phyloP scores from a whole-genome alignment of 2,329 filamentous ascomycete species.

The Aureobasidium sp. region DNA sequence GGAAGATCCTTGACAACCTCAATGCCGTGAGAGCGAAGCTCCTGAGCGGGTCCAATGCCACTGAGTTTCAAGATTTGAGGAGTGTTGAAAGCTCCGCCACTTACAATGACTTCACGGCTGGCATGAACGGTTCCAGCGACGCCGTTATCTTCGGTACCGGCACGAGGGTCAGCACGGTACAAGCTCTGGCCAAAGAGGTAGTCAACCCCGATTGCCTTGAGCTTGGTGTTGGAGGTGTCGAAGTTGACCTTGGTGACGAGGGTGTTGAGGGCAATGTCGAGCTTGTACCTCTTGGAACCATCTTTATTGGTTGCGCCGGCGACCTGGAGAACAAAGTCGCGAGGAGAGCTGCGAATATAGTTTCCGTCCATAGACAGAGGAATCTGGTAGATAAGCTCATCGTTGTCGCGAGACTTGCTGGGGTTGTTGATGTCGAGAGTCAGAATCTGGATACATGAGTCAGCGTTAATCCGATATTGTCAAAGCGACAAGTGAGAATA shows the following conservation, averaged over 20 bases:
- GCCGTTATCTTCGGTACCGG: conserved; percentile 23
- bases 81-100: conserved; percentile 51
- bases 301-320: conserved; percentile 41
- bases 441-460: conserved; percentile 25
- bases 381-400: conserved; percentile 47
- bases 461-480: background rate
- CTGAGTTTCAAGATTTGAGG: conserved; percentile 57
- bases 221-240: conserved; percentile 50
- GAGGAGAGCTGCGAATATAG: conserved; percentile 43
- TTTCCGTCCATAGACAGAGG: conserved; percentile 42
- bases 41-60: conserved; percentile 49
- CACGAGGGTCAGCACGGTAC: conserved; percentile 32
- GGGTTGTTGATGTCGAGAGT: conserved; percentile 35
- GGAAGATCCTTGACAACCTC: conserved; percentile 46
- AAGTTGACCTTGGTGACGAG: conserved; percentile 59
- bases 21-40: conserved; percentile 48
- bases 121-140: conserved; percentile 33
- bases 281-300: conserved; percentile 46
- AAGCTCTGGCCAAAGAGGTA: conserved; percentile 33
- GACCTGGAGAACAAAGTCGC: conserved; percentile 46
- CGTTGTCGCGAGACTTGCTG: conserved; percentile 36
- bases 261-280: conserved; percentile 51
- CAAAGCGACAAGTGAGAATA: background rate
- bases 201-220: conserved; percentile 37
- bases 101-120: conserved; percentile 38